phyloP scores from a whole-genome alignment of 768 basidiomycete species.

The Podaxis carcinomalis region DNA sequence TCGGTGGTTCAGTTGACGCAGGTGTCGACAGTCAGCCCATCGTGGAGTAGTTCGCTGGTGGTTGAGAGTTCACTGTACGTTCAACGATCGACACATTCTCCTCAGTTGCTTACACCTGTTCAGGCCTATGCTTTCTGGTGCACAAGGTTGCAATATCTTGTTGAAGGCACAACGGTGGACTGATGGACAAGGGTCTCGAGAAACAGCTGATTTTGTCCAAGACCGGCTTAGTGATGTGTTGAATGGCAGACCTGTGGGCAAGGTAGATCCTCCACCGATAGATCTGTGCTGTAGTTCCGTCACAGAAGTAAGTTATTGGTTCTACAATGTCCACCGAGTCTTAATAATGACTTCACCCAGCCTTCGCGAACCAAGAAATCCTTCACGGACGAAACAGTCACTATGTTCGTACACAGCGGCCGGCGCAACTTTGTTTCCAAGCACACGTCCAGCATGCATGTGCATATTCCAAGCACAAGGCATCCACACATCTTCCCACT shows the following conservation, averaged over 20 bases:
- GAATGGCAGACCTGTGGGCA: slow-evolving; percentile 1
- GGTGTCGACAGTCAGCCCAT: slow-evolving; percentile 61
- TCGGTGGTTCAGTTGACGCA: slow-evolving; percentile 48
- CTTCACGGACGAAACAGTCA: slow-evolving; percentile 16
- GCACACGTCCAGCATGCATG: slow-evolving; percentile 32
- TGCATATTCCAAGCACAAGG: slow-evolving; percentile 50
- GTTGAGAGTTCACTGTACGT: slow-evolving; percentile 40
- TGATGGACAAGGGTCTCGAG: slow-evolving; percentile 14
- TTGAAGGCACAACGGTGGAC: slow-evolving; percentile 13
- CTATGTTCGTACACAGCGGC: slow-evolving; percentile 38
- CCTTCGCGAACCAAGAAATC: not conserved
- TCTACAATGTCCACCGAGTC: not conserved
- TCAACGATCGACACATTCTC: slow-evolving; percentile 6
- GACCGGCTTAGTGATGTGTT: slow-evolving; percentile 11
- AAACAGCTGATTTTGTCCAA: slow-evolving; percentile 11
- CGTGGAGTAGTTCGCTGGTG: slow-evolving; percentile 55
- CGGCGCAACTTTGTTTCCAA: slow-evolving; percentile 37
- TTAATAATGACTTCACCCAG: not conserved
- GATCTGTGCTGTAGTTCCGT: slow-evolving; percentile 15
- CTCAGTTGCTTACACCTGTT: slow-evolving; percentile 1
- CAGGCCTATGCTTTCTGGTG: slow-evolving; percentile 11
- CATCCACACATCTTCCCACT: slow-evolving; percentile 73
- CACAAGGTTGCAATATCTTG: slow-evolving; percentile 11
- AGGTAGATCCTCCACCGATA: slow-evolving; percentile 12
- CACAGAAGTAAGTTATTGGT: slow-evolving; percentile 2